A percentile compares a stretch with the other conserved stretches of the same genome.
These are phyloP conservation scores for Dactylis glomerata DNA, from an alignment of 176 grass and related monocot genomes.

Conservation along the genomic window DNA sequence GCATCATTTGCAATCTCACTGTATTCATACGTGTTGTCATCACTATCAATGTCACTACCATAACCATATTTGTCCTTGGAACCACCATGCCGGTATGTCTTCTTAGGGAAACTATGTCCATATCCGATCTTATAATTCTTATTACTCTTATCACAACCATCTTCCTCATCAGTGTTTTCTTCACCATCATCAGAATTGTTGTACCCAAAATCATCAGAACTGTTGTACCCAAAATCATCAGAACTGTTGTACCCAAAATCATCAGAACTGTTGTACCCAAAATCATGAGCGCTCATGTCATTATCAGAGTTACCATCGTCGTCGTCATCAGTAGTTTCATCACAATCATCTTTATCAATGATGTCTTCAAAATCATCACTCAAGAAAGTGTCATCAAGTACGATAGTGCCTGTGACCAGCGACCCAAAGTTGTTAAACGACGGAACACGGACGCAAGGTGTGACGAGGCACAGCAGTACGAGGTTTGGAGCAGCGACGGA, in stretches of 20 bases:
- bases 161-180: too few relatives aligned
- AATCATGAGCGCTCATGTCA: background rate
- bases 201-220: background rate
- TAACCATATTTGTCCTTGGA: conserved; percentile 4
- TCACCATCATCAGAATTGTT: background rate
- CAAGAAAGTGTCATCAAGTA: conserved; percentile 28
- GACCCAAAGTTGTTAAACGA: conserved; percentile 11
- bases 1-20: conserved; percentile 30
- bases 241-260: background rate
- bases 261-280: background rate
- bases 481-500: conserved; percentile 18
- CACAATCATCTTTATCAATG: conserved; percentile 14
- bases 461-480: background rate
- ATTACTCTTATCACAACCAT: too few relatives aligned
- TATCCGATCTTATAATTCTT: background rate
- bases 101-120: background rate
- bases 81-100: background rate
- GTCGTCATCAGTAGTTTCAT: conserved; percentile 18
- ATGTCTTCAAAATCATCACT: background rate
- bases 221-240: background rate
- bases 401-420: conserved; percentile 2
- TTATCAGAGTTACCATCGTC: background rate
- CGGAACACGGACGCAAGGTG: conserved; percentile 1
- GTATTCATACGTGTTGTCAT: conserved; percentile 22
- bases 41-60: conserved; percentile 33